Evolutionary conservation across 139 green algal species (phyloP).

Genomic region (Tetradesmus obliquus): DNA sequence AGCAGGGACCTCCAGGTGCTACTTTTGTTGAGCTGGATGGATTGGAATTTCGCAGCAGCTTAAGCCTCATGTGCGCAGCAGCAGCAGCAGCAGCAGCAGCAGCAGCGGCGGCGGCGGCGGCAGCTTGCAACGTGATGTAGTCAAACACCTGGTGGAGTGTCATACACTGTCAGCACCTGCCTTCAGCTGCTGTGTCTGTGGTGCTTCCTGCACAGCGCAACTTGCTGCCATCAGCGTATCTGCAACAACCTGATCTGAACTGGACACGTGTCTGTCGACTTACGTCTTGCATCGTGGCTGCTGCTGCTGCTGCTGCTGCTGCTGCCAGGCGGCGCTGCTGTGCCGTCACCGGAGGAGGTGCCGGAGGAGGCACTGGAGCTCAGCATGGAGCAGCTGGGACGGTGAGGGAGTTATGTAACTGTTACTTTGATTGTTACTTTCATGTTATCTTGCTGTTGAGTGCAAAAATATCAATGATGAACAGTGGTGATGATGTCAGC

Average conservation of each 20-base stretch:
- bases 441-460: no score
- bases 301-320: background rate
- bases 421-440: background rate
- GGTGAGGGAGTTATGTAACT: background rate
- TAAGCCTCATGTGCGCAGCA: no score
- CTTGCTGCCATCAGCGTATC: no score
- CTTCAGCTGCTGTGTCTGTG: background rate
- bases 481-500: background rate
- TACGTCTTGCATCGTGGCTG: background rate
- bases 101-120: no score
- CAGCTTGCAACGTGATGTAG: no score
- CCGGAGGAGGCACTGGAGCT: constrained; percentile 39
- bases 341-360: constrained; percentile 14
- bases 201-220: background rate
- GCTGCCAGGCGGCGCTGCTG: constrained; percentile 38
- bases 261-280: background rate
- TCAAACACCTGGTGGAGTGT: no score
- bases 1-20: background rate
- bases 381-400: constrained; percentile 57
- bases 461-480: no score
- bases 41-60: background rate
- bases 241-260: no score
- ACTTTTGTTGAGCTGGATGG: background rate
- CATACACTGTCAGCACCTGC: no score
- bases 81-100: no score